Percentiles rank a stretch among this genome's conserved stretches.
Evolutionary conservation across 2,329 filamentous ascomycete genomes (phyloP).

Genomic region (Kalmusia sp.): DNA sequence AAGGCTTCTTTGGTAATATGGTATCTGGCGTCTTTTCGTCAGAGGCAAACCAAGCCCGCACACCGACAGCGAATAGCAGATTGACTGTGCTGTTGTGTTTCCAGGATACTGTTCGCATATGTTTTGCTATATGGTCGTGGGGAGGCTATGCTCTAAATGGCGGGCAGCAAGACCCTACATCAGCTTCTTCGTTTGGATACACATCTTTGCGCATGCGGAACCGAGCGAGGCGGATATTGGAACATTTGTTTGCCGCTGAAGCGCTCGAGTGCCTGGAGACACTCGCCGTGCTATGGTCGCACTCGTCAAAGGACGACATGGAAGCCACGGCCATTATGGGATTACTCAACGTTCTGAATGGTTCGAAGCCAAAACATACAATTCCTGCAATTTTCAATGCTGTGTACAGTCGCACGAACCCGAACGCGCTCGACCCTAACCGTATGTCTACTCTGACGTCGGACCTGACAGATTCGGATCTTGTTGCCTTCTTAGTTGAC

Average conservation of each 20-base stretch:
- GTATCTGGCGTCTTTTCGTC: constrained; percentile 88
- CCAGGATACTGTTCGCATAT: constrained; percentile 91
- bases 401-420: constrained; percentile 93
- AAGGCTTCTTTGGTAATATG: constrained; percentile 93
- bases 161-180: constrained; percentile 67
- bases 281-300: constrained; percentile 82
- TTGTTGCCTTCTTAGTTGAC: constrained; percentile 87
- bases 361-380: constrained; percentile 87
- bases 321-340: constrained; percentile 76
- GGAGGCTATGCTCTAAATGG: constrained; percentile 69
- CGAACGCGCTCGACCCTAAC: constrained; percentile 75
- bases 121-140: constrained; percentile 96
- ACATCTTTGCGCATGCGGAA: constrained; percentile 92
- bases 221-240: constrained; percentile 82
- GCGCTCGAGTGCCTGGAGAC: constrained; percentile 94
- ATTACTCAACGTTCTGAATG: constrained; percentile 88
- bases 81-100: constrained; percentile 95
- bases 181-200: constrained; percentile 84
- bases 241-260: constrained; percentile 92
- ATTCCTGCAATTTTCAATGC: constrained; percentile 95
- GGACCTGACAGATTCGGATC: constrained; percentile 79
- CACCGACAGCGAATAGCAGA: constrained; percentile 87
- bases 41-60: constrained; percentile 78
- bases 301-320: constrained; percentile 55
- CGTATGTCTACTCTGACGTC: constrained; percentile 90